Evolutionary conservation across 768 basidiomycete genomes (phyloP), one percentile per base, ranked within the genome.

Genomic region (Russula foetens): DNA sequence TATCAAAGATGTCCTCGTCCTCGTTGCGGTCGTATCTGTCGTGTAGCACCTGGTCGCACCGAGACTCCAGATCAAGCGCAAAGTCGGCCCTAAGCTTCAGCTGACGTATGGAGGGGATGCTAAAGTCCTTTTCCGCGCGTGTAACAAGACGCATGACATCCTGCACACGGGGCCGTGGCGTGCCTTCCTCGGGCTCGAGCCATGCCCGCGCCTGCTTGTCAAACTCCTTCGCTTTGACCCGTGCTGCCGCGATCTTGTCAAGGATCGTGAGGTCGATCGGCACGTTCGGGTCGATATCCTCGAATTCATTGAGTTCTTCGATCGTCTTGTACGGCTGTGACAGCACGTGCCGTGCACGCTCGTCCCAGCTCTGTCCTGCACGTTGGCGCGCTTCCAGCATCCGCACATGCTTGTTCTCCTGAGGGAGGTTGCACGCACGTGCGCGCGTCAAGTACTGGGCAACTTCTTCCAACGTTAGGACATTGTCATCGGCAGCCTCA

Each of bases 281-380:
- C 51, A 90, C 80, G 38, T 76, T 79, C 17, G 81, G 67, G 56
- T 88, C 84, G 68, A 82, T 78, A 57, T 83, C 77, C 23, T 83
- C 80, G 66, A 92, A 84, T 50, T 84, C 81, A 28, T 92, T 84
- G 28, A 96, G 77, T 60, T 91, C 88, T 38, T 83, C 82, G 50
- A 94, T 80, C 7, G 86, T 86, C 69, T 90, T 89, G 70, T 82
- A 74, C 6, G 85, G 82, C 67, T 88, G 82, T 23, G 80, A 80
- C 43, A 94, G 76, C 51, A 90, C 72, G 26, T 74, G 77, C 55
- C 81, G 81, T 2, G 88, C 90, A 47, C 80, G 79, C 59, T 82
- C 77, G 64, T 90, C 86, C 94, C 94, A 98, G 24, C 80, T 81
- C 52, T 81, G 76, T 2, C 93, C 95, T 31, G 82, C 81, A 11